Conservation (phyloP, 2,329 filamentous ascomycete species). For the Colletotrichum sp. region DNA sequence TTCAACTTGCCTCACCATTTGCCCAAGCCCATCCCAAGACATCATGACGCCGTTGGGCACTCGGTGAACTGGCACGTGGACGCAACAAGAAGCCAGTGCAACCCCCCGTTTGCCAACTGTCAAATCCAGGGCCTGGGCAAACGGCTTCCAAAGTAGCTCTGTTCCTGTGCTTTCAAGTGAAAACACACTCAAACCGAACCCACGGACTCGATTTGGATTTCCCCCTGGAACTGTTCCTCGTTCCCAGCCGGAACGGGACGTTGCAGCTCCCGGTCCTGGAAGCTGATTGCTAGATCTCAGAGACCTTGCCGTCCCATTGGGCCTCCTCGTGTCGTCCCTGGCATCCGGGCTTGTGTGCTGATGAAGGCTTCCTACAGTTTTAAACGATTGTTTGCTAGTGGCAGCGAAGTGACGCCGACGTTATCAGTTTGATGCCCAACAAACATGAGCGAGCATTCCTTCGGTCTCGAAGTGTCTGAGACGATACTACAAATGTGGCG, state of each 20-base stretch:
- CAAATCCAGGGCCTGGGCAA: not conserved
- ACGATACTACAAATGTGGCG: slow-evolving; percentile 8
- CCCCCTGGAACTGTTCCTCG: not conserved
- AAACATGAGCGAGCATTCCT: not conserved
- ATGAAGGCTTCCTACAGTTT: slow-evolving; percentile 5
- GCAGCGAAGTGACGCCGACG: slow-evolving; percentile 9
- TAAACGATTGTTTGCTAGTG: not conserved
- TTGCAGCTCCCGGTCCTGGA: not conserved
- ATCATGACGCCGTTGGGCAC: not conserved
- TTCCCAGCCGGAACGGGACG: slow-evolving; percentile 9
- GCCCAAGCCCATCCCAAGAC: not conserved
- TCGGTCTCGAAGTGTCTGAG: not conserved
- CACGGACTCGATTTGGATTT: not conserved
- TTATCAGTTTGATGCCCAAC: not conserved
- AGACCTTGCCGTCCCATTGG: not conserved
- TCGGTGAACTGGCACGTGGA: not conserved
- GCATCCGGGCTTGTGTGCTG: not conserved
- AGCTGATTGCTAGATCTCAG: slow-evolving; percentile 7
- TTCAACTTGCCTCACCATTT: not conserved
- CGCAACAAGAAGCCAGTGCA: not conserved
- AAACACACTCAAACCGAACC: not conserved
- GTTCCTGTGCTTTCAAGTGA: not conserved
- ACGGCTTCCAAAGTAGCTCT: not conserved
- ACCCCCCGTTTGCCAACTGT: slow-evolving; percentile 4
- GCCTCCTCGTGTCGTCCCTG: not conserved